Evolutionary conservation across 371 early-diverging fungal genomes (phyloP).

Genomic region (Mortierella sp.): DNA sequence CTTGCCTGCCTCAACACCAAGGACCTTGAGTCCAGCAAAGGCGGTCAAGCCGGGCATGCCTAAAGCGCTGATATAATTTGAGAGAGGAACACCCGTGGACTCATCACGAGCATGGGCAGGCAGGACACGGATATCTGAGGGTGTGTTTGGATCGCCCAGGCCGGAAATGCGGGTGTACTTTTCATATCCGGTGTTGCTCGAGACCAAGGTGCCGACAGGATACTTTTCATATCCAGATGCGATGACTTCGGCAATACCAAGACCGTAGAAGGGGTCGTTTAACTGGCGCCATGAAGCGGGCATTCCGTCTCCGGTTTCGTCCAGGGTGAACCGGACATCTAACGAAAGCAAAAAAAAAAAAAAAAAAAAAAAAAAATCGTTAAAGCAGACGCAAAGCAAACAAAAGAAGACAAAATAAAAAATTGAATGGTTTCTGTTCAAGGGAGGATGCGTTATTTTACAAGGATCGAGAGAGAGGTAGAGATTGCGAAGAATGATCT

Average conservation of each 20-base stretch:
- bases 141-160: conserved; percentile 22
- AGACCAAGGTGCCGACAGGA: conserved; percentile 36
- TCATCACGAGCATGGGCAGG: conserved; percentile 42
- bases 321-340: conserved; percentile 39
- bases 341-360: neutral
- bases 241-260: conserved; percentile 38
- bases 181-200: conserved; percentile 35
- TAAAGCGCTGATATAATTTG: conserved; percentile 30
- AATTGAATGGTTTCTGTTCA: too few species aligned
- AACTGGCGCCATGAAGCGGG: conserved; percentile 15
- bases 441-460: conserved; percentile 1
- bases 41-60: conserved; percentile 49
- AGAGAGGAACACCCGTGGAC: conserved; percentile 32
- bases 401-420: too few species aligned
- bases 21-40: conserved; percentile 35
- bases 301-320: conserved; percentile 13
- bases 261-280: conserved; percentile 30
- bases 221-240: conserved; percentile 30
- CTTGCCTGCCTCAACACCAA: conserved; percentile 59
- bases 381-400: neutral
- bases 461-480: conserved; percentile 48
- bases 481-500: conserved; percentile 39
- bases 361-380: neutral
- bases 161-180: conserved; percentile 30
- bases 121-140: conserved; percentile 25